A percentile compares a stretch with the other conserved stretches of the same genome.
Evolutionary conservation across 306 rosid genomes (phyloP).

Genomic region (Gillenia trifoliata): DNA sequence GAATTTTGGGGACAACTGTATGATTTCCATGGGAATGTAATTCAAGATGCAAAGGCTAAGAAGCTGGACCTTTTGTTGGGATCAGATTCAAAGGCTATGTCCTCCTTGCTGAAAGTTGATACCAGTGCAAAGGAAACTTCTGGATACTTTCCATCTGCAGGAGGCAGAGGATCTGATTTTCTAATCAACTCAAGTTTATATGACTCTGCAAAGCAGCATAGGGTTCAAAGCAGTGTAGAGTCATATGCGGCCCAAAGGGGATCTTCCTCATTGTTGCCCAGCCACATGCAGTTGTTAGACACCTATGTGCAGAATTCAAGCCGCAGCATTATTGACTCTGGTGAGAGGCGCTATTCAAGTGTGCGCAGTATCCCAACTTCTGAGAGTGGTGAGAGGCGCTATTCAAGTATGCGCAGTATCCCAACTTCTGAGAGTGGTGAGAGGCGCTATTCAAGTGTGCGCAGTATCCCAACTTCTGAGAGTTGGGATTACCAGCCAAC

Average conservation of each 20-base stretch:
- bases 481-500: slow-evolving; percentile 78
- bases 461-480: slow-evolving; percentile 40
- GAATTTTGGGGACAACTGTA: slow-evolving; percentile 92
- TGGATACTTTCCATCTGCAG: slow-evolving; percentile 33
- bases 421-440: slow-evolving; percentile 26
- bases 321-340: slow-evolving; percentile 33
- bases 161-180: slow-evolving; percentile 51
- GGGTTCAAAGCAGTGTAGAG: slow-evolving; percentile 53
- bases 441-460: slow-evolving; percentile 66
- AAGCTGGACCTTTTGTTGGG: slow-evolving; percentile 58
- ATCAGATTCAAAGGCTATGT: slow-evolving; percentile 40
- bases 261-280: slow-evolving; percentile 48
- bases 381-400: slow-evolving; percentile 52
- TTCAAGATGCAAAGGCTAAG: slow-evolving; percentile 62
- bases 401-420: slow-evolving; percentile 60
- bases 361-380: slow-evolving; percentile 41
- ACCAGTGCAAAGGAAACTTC: slow-evolving; percentile 44
- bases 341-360: slow-evolving; percentile 68
- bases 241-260: slow-evolving; percentile 55
- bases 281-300: slow-evolving; percentile 43
- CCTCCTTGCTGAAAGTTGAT: slow-evolving; percentile 49
- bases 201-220: slow-evolving; percentile 53
- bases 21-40: slow-evolving; percentile 68
- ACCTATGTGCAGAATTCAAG: slow-evolving; percentile 47
- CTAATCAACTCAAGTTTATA: slow-evolving; percentile 37